Base-by-base conservation (phyloP, 2,329 filamentous ascomycete genomes). In the Zymoseptoria tritici region DNA sequence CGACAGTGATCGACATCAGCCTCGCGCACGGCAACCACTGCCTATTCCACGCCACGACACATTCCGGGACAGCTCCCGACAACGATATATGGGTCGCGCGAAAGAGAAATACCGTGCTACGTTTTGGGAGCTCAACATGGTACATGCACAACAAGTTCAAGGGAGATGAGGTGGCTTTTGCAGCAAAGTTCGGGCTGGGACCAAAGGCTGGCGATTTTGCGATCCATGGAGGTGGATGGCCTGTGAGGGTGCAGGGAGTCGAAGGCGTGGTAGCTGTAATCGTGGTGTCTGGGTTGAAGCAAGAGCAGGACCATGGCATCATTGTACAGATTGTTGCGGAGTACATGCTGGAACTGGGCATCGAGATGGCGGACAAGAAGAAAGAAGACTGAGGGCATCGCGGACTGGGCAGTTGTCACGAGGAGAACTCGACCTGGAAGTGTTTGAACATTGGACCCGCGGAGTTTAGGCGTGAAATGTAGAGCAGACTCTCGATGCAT, bases 171-270 rank as follows among this genome's bases (percentile, higher is more conserved):
- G 77, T 71, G 22, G 77, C 76, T 2, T 91, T 93, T 73, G 80
- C 80, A 49, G 78, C 79, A 31, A 87, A 88, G 71, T 89, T 83
- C 69, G 85, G 81, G 36, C 76, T 92, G 68, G 80, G 82, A 5
- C 73, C 73, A 58, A 75, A 77, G 49, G 81, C 80, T 55, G 79
- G 80, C 57, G 78, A 83, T 31, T 93, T 89, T 77, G 89, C 89
- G 0, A 88, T 91, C 62, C 88, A 92, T 73, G 90, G 90, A 0
- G 90, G 90, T 21, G 90, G 81, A 0, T 84, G 90, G 63, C 90
- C 90, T 0, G 81, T 93, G 31, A 80, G 84, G 7, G 89, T 93
- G 6, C 77, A 77, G 57, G 87, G 87, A 0, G 87, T 92, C 1
- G 89, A 92, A 75, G 89, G 89, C 0, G 76, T 91, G 2, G 85